Percentiles rank a stretch among this genome's conserved stretches.
phyloP scores from a whole-genome alignment of 441 rosid species.

The Eutrema salsugineum region DNA sequence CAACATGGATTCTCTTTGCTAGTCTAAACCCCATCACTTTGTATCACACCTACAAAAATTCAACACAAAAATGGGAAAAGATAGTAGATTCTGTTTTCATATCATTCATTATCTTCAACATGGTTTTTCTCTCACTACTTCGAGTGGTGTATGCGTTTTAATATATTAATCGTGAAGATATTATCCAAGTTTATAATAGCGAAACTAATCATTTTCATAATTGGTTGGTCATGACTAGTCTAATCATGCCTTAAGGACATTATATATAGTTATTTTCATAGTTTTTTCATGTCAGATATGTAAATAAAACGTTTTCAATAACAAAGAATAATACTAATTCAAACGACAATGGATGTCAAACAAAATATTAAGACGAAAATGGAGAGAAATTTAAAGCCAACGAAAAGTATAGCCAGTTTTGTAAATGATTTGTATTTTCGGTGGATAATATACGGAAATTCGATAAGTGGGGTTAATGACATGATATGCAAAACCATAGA shows the following conservation, averaged over 20 bases:
- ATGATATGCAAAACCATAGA: slow-evolving; percentile 19
- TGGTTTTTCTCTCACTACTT: background rate
- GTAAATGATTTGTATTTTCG: slow-evolving; percentile 6
- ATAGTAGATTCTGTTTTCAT: slow-evolving; percentile 12
- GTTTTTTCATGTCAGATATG: background rate
- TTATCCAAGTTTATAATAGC: background rate
- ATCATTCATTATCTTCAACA: background rate
- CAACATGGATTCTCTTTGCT: slow-evolving; percentile 38
- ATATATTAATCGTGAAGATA: background rate
- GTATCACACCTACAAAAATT: slow-evolving; percentile 21
- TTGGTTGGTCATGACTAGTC: slow-evolving; percentile 16
- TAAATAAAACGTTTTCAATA: too few species aligned
- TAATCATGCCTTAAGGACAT: slow-evolving; percentile 18
- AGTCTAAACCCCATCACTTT: slow-evolving; percentile 35
- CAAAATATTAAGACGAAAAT: background rate
- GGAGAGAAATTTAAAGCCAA: slow-evolving; percentile 14
- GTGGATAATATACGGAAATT: slow-evolving; percentile 17
- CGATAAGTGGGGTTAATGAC: slow-evolving; percentile 24
- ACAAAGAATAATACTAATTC: background rate
- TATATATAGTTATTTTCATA: background rate
- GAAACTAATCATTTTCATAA: background rate
- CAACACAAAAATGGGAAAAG: background rate
- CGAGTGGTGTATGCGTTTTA: background rate
- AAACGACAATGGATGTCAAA: background rate
- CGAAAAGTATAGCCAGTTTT: background rate